phyloP scores from a whole-genome alignment of 1,284 basidiomycete genomes.

The Xanthoconium separans region DNA sequence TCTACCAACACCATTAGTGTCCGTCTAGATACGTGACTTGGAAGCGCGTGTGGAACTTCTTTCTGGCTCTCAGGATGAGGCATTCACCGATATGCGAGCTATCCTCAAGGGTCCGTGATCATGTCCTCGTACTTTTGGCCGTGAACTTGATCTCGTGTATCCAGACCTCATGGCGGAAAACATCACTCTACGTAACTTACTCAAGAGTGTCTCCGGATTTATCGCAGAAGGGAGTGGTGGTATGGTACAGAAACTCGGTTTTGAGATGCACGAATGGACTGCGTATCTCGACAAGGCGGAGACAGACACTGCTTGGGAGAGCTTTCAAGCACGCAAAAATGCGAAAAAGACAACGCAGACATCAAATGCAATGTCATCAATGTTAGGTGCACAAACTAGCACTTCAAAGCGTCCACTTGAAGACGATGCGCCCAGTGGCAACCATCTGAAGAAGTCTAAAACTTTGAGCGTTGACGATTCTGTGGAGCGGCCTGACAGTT shows the following conservation, averaged over 20 bases:
- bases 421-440: conserved; percentile 41
- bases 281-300: conserved; percentile 80
- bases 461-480: conserved; percentile 38
- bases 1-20: conserved; percentile 4
- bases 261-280: conserved; percentile 74
- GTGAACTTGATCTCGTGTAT: conserved; percentile 7
- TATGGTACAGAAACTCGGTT: conserved; percentile 76
- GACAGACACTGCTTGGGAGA: conserved; percentile 89
- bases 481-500: conserved; percentile 44
- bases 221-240: conserved; percentile 84
- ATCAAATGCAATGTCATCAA: conserved; percentile 29
- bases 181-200: conserved; percentile 73
- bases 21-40: conserved; percentile 79
- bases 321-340: conserved; percentile 65
- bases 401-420: conserved; percentile 44
- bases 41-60: conserved; percentile 90
- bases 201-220: conserved; percentile 74
- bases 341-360: conserved; percentile 30
- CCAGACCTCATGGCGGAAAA: conserved; percentile 87
- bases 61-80: conserved; percentile 87
- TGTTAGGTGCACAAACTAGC: conserved; percentile 24
- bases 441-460: conserved; percentile 53
- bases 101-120: conserved; percentile 65
- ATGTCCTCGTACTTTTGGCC: conserved; percentile 5
- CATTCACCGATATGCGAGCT: conserved; percentile 76